phyloP scores from a whole-genome alignment of 805 yeast genomes.

The Cephaloascus albidus region DNA sequence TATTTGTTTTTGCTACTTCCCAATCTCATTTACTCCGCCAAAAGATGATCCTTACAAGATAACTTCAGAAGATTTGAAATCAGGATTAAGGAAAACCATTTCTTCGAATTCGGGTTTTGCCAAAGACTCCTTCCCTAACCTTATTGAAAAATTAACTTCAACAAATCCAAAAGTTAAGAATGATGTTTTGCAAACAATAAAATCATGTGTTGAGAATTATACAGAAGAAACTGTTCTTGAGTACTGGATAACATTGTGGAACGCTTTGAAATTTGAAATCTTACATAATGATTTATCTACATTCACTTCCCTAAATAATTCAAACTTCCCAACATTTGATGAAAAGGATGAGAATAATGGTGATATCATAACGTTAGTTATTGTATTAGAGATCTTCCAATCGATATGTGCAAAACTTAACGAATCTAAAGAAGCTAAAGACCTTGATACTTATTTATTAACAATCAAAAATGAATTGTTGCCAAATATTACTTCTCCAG shows the following conservation, averaged over 20 bases:
- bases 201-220: constrained; percentile 45
- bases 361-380: constrained; percentile 23
- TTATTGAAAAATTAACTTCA: constrained; percentile 72
- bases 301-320: constrained; percentile 10
- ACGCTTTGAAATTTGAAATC: constrained; percentile 82
- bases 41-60: constrained; percentile 81
- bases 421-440: constrained; percentile 5
- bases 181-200: constrained; percentile 63
- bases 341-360: constrained; percentile 19
- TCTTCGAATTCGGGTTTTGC: constrained; percentile 56
- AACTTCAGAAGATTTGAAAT: constrained; percentile 63
- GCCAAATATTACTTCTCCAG: constrained; percentile 38
- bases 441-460: constrained; percentile 16
- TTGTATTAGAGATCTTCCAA: constrained; percentile 25
- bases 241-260: constrained; percentile 75
- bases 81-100: constrained; percentile 50
- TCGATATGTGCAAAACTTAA: constrained; percentile 7
- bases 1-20: constrained; percentile 88
- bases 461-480: constrained; percentile 39
- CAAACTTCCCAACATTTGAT: constrained; percentile 19
- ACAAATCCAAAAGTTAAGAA: constrained; percentile 63
- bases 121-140: constrained; percentile 63
- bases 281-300: constrained; percentile 54
- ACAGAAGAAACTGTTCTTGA: constrained; percentile 36
- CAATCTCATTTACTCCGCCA: constrained; percentile 91